Conservation (phyloP, 1,139 yeast species). For the Scheffersomyces titani region DNA sequence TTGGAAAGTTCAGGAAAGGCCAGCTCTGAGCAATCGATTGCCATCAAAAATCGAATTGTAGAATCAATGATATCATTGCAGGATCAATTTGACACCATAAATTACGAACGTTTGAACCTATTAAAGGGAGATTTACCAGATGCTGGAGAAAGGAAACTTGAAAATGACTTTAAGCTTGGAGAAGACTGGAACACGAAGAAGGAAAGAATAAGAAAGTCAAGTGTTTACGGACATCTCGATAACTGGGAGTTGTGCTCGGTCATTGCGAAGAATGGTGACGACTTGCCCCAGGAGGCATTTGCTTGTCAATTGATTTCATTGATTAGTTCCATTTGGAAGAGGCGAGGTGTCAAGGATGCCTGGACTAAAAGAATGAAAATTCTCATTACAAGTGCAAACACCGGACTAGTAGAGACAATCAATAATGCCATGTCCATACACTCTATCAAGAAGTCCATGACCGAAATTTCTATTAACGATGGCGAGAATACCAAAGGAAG, state of each 20-base stretch:
- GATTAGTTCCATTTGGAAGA: constrained; percentile 82
- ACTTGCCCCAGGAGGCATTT: constrained; percentile 93
- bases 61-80: constrained; percentile 89
- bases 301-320: constrained; percentile 92
- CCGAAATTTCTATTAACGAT: constrained; percentile 65
- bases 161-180: constrained; percentile 87
- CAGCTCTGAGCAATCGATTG: constrained; percentile 69
- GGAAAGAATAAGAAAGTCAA: constrained; percentile 71
- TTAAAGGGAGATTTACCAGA: constrained; percentile 21
- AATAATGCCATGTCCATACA: constrained; percentile 92
- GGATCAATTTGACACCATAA: constrained; percentile 55
- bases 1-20: constrained; percentile 71
- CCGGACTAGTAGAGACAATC: constrained; percentile 94
- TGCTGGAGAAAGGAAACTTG: constrained; percentile 90
- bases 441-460: constrained; percentile 87
- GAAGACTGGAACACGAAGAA: constrained; percentile 91
- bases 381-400: constrained; percentile 81
- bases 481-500: constrained; percentile 71
- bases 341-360: constrained; percentile 54
- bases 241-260: constrained; percentile 96
- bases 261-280: constrained; percentile 94
- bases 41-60: constrained; percentile 75
- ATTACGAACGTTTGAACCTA: constrained; percentile 47
- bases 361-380: constrained; percentile 97
- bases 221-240: constrained; percentile 79